Evolutionary conservation across 257 asterid genomes (phyloP).

Genomic region (Forsythia suspensa): DNA sequence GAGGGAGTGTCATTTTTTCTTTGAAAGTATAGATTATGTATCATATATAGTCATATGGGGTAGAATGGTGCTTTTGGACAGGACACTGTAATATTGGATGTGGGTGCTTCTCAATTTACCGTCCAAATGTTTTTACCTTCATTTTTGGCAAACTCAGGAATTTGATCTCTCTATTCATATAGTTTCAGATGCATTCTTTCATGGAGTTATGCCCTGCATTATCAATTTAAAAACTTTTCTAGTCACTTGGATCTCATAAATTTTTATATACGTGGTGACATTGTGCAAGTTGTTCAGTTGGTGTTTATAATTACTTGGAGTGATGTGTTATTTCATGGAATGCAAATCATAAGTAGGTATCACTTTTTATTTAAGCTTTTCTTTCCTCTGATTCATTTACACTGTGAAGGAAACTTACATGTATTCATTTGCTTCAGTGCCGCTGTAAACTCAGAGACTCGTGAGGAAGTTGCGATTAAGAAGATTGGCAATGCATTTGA

Average conservation of each 20-base stretch:
- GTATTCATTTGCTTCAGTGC: conserved; percentile 57
- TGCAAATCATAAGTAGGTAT: background rate
- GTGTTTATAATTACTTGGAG: background rate
- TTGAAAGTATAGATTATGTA: too few relatives aligned
- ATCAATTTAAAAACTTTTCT: too few relatives aligned
- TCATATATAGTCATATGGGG: background rate
- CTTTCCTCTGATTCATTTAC: background rate
- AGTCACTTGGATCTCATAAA: too few relatives aligned
- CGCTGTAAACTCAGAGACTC: conserved; percentile 90
- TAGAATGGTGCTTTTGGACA: background rate
- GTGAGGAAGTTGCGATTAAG: conserved; percentile 95
- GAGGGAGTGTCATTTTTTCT: background rate
- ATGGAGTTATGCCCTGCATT: too few relatives aligned
- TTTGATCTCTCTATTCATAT: too few relatives aligned
- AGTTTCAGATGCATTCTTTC: too few relatives aligned
- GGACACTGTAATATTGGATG: background rate
- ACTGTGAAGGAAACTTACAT: conserved; percentile 8
- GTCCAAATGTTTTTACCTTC: too few relatives aligned
- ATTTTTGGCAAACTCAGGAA: too few relatives aligned
- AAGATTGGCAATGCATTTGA: conserved; percentile 99
- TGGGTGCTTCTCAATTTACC: too few relatives aligned
- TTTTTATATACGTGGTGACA: too few relatives aligned
- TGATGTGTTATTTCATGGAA: too few relatives aligned
- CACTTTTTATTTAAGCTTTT: conserved; percentile 4
- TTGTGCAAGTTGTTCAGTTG: too few relatives aligned